Conservation (phyloP, 352 stramenopile species). For the Phytophthora cajani region DNA sequence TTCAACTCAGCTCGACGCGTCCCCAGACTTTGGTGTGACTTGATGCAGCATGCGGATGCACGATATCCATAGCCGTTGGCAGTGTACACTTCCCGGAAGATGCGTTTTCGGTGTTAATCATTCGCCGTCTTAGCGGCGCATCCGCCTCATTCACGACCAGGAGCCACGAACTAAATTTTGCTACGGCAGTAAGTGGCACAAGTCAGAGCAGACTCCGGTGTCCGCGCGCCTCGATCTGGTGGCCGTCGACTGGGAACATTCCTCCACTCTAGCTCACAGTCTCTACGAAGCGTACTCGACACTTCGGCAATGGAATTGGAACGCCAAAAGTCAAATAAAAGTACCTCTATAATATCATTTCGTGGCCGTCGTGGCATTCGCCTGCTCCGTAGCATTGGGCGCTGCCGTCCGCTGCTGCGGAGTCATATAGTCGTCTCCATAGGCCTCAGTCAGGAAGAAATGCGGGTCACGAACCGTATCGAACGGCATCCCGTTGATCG, state of each 20-base stretch:
- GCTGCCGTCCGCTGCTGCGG: conserved; percentile 11
- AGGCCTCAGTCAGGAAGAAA: conserved; percentile 39
- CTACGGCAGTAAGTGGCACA: background rate
- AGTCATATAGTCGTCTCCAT: conserved; percentile 43
- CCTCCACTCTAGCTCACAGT: background rate
- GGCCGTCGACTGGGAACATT: background rate
- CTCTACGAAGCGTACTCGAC: background rate
- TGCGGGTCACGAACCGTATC: conserved; percentile 45
- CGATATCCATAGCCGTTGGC: background rate
- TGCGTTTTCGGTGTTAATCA: background rate
- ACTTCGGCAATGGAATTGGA: background rate
- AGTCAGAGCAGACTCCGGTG: background rate
- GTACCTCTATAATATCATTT: background rate
- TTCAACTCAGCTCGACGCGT: background rate
- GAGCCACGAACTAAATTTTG: background rate
- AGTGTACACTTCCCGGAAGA: conserved; percentile 3
- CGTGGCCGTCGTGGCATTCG: conserved; percentile 2
- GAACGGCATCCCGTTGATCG: conserved; percentile 44
- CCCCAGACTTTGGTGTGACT: background rate
- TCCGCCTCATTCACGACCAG: background rate
- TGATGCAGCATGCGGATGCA: background rate
- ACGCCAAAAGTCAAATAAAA: background rate
- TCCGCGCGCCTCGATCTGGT: background rate
- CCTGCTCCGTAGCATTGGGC: background rate
- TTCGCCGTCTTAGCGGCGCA: background rate